Base-by-base conservation (phyloP, 163 green algal species). In the Scenedesmus sp. region DNA sequence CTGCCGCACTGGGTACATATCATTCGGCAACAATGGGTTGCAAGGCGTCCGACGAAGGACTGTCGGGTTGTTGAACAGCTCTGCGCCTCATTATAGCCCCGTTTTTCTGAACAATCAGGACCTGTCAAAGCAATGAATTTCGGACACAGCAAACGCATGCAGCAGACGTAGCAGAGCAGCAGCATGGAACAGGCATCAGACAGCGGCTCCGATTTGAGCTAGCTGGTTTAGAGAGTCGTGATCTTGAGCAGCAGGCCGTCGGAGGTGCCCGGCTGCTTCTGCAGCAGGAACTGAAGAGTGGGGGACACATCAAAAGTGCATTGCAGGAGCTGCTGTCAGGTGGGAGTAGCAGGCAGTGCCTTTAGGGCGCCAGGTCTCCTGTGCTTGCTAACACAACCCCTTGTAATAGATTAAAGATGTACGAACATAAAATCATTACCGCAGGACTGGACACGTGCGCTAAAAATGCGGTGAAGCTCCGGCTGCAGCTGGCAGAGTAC, bases 401-500 rank as follows among this genome's bases (percentile, higher is more conserved):
- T 51, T 2, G n/a, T n/a, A n/a, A n/a, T n/a, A n/a, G n/a, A n/a
- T n/a, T n/a, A n/a, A n/a, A n/a, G n/a, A n/a, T n/a, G n/a, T n/a
- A n/a, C n/a, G n/a, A n/a, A 51, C 72, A 81, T 15, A 10, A 33
- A 10, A 12, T n/a, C 1, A 35, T 42, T 10, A 13, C 12, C 26
- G 81, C 81, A 61, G 81, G 81, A 3, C 24, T 86, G 24, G 81
- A 65, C 5, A 42, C 81, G 3, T 30, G 24, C 9, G 13, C 44
- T 30, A 68, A n/a, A 13, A 30, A 70, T 82, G 85, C 85, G 35
- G 42, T 70, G 26, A 83, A 83, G 43, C 68, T 83, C 6, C 43
- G 85, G 30, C 42, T 89, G 85, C 85, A 89, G 70, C 85, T 89
- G 13, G 68, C 85, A 81, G 84, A 89, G 65, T 89, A 82, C 33